These are phyloP conservation scores for Dalbergia oliveri DNA, from an alignment of 306 rosid species.

Conservation along the genomic window DNA sequence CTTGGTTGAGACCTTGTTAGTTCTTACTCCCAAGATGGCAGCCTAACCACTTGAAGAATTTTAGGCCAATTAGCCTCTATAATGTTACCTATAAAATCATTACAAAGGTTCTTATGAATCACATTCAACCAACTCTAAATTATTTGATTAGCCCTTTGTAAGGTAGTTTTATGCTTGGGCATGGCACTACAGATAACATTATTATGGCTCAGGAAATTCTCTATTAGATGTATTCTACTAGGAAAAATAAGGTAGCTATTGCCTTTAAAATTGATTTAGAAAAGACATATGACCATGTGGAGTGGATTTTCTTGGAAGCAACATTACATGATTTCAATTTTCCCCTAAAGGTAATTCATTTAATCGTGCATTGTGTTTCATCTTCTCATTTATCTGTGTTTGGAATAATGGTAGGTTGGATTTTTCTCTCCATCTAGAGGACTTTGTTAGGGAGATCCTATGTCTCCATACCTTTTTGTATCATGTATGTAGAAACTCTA, in stretches of 20 bases:
- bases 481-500: background rate
- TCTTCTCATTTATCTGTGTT: background rate
- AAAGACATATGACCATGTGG: background rate
- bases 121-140: background rate
- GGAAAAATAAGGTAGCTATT: background rate
- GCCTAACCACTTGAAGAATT: background rate
- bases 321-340: background rate
- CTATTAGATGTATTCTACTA: background rate
- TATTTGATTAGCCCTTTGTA: background rate
- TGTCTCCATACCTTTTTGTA: background rate
- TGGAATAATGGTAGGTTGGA: background rate
- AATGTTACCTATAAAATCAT: background rate
- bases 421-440: background rate
- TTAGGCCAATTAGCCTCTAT: background rate
- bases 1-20: background rate
- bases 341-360: rapidly evolving
- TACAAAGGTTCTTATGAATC: background rate
- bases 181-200: background rate
- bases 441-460: background rate
- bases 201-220: background rate
- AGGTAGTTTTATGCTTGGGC: background rate
- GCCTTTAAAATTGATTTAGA: background rate
- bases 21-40: background rate
- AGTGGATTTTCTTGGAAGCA: background rate
- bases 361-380: background rate